These are phyloP conservation scores for Exophiala aquamarina DNA, from an alignment of 2,329 filamentous ascomycete species.

Conservation along the genomic window DNA sequence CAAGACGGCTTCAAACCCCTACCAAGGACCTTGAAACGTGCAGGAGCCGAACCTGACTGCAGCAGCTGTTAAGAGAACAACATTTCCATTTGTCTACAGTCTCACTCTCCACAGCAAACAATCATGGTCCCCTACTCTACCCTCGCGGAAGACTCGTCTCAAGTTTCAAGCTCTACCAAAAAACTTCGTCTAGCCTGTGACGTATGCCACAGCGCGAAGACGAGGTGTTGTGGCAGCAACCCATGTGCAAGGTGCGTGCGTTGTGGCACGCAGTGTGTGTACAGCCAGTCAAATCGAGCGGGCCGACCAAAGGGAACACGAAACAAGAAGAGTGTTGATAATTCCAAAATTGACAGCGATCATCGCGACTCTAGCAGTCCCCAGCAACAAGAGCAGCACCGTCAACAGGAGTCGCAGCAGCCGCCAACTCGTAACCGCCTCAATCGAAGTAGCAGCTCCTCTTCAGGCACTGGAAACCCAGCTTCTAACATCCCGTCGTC, in stretches of 20 bases:
- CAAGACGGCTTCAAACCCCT: no score
- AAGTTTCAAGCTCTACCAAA: not conserved
- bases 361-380: not conserved
- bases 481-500: not conserved
- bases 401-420: not conserved
- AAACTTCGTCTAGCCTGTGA: constrained; percentile 5
- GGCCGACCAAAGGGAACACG: constrained; percentile 3
- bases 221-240: constrained; percentile 4
- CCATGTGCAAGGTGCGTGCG: constrained; percentile 1
- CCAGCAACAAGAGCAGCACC: not conserved
- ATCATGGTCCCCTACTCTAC: constrained; percentile 3
- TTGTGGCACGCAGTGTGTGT: constrained; percentile 1
- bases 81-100: no score
- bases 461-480: not conserved
- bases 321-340: constrained; percentile 3
- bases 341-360: not conserved
- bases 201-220: constrained; percentile 4
- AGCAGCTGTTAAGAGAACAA: no score
- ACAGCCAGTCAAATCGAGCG: constrained; percentile 3
- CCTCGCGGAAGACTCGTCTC: not conserved
- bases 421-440: not conserved
- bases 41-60: no score
- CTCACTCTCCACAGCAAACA: not conserved
- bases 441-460: constrained; percentile 1
- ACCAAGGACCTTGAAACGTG: no score